Evolutionary conservation across 768 basidiomycete species (phyloP), one percentile per base, ranked within the genome.

Genomic region (Calocybe cyanea): DNA sequence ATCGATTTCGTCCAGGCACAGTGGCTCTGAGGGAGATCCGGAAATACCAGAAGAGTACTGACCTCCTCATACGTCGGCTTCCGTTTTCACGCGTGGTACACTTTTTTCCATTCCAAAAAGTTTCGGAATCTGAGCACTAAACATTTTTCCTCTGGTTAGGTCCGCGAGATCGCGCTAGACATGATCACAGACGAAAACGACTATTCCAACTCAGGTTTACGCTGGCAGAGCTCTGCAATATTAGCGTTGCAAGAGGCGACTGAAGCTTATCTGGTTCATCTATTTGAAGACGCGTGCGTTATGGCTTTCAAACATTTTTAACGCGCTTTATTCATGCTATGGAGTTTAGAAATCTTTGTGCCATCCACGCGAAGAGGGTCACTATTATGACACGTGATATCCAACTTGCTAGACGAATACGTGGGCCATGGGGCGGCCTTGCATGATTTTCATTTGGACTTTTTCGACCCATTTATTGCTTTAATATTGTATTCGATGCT

Each of bases 321-420:
- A 35, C 7, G 5, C 43, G 31, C 56, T 35, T 35, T 19, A 48
- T 24, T 48, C 24, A 49, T 35, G n/a, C 37, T 31, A 38, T 17
- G n/a, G 37, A 11, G 41, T 49, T 17, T 50, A 96, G 93, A 34
- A 96, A 97, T 63, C 71, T 96, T 25, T 99, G 96, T 59, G 94
- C 95, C 5, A 89, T 99, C 54, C 95, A 98, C 59, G 95, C 95
- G 13, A 97, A 95, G 66, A 85, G 95, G 57, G 95, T 98, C 4
- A 99, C 95, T 4, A 85, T 97, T 56, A 97, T 97, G 94, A 92
- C 92, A 45, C 79, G 87, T 41, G 96, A 99, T 57, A 94, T 99
- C 47, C 95, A 97, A 58, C 83, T 99, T 42, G 96, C 96, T 18
- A 77, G 96, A 44, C 80, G 96, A 52, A 92, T 98, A 73, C 81